A percentile compares a stretch with the other conserved stretches of the same genome.
These are phyloP conservation scores for Saprolegnia parasitica DNA, from an alignment of 352 stramenopile genomes.

Conservation along the genomic window DNA sequence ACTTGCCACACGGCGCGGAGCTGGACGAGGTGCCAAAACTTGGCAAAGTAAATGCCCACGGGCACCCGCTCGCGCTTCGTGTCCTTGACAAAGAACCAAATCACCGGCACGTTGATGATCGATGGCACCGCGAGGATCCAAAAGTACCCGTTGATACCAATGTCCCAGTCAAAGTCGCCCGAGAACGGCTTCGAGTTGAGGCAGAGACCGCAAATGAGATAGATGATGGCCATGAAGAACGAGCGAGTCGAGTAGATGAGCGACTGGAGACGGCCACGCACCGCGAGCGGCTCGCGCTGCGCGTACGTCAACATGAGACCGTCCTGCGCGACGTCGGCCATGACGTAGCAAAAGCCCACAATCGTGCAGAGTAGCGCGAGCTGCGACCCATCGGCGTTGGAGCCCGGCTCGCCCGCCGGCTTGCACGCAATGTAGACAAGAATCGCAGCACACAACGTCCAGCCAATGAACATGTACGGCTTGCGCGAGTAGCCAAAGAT, in stretches of 20 bases:
- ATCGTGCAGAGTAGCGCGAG: conserved; percentile 15
- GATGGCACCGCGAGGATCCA: conserved; percentile 36
- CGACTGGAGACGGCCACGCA: conserved; percentile 39
- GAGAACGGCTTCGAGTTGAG: background rate
- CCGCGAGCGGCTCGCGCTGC: conserved; percentile 36
- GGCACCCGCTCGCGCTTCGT: conserved; percentile 33
- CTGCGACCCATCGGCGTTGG: background rate
- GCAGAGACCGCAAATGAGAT: background rate
- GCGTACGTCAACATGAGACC: conserved; percentile 41
- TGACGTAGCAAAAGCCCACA: too few species aligned
- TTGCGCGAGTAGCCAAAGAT: conserved; percentile 15
- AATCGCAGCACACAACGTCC: background rate
- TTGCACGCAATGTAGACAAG: background rate
- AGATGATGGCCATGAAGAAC: background rate
- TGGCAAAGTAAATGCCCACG: conserved; percentile 35
- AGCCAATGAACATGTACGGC: conserved; percentile 12
- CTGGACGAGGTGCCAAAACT: conserved; percentile 69
- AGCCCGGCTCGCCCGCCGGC: conserved; percentile 24
- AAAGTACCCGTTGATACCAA: too few species aligned
- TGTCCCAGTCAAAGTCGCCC: conserved; percentile 3
- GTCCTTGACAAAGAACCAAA: too few species aligned
- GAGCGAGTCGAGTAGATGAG: conserved; percentile 30
- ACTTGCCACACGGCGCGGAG: conserved; percentile 60
- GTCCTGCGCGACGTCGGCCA: conserved; percentile 40
- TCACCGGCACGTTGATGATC: conserved; percentile 35